These are phyloP conservation scores for Wickerhamomyces kurtzmanii DNA, from an alignment of 805 yeast genomes.

Conservation along the genomic window DNA sequence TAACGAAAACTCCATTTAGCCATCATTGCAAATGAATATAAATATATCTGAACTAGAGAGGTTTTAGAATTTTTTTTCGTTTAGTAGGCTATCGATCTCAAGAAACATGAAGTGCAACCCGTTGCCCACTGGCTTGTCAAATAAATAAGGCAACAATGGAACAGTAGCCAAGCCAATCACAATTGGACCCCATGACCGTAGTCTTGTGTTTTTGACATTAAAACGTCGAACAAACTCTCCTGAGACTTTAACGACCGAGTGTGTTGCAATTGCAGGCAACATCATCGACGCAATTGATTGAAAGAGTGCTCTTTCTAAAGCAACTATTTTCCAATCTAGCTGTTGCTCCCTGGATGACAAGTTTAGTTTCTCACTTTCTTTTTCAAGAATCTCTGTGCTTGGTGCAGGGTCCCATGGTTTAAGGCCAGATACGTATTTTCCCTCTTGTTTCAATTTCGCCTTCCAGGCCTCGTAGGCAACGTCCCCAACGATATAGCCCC, in stretches of 20 bases:
- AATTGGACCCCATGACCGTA: constrained; percentile 61
- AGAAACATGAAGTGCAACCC: too few relatives aligned
- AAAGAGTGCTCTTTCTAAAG: constrained; percentile 55
- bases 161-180: constrained; percentile 61
- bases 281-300: constrained; percentile 75
- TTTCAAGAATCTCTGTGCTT: constrained; percentile 23
- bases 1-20: too few relatives aligned
- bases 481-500: constrained; percentile 64
- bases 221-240: constrained; percentile 40
- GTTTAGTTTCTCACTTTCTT: too few relatives aligned
- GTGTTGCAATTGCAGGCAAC: constrained; percentile 71
- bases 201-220: constrained; percentile 28
- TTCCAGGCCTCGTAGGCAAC: constrained; percentile 61
- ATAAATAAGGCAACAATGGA: constrained; percentile 59
- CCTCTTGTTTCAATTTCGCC: constrained; percentile 49
- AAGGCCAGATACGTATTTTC: constrained; percentile 41
- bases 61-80: too few relatives aligned
- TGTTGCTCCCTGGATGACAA: too few relatives aligned
- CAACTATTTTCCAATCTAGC: constrained; percentile 54
- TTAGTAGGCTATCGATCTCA: too few relatives aligned
- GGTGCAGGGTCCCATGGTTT: constrained; percentile 49
- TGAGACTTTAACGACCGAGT: constrained; percentile 56
- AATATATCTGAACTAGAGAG: too few relatives aligned
- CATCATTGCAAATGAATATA: too few relatives aligned
- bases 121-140: constrained; percentile 80